Conservation (phyloP, 2,329 filamentous ascomycete genomes). For the Exophiala mesophila region DNA sequence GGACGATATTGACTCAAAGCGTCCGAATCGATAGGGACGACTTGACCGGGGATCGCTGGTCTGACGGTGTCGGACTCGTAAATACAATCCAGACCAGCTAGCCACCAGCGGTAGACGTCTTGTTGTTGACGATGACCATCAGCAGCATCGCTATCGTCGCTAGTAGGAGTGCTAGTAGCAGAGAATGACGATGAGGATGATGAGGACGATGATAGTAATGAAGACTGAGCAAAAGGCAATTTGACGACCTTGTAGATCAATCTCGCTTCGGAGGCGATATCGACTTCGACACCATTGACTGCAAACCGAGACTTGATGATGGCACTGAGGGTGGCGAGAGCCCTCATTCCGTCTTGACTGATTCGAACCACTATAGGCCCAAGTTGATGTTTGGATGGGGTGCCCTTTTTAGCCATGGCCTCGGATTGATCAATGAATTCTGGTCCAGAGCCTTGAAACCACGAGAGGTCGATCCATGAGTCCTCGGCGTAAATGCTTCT, state of each 20-base stretch:
- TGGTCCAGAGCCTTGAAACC: conserved; percentile 1
- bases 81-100: conserved; percentile 1
- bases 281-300: not conserved
- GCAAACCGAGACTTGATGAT: not conserved
- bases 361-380: not conserved
- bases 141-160: no score
- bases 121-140: no score
- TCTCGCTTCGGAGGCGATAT: not conserved
- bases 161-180: no score
- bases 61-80: conserved; percentile 3
- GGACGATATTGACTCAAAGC: not conserved
- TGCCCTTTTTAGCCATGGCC: not conserved
- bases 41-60: conserved; percentile 1
- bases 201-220: no score
- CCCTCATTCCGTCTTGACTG: not conserved
- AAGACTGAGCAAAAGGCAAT: no score
- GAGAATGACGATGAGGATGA: no score
- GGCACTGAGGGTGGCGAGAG: not conserved
- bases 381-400: not conserved
- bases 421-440: not conserved
- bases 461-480: conserved; percentile 4
- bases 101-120: not conserved
- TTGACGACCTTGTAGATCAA: conserved; percentile 4
- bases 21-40: not conserved
- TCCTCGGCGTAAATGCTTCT: not conserved